These are phyloP conservation scores for Talaromyces rugulosus DNA, from an alignment of 2,329 filamentous ascomycete species.

Conservation along the genomic window DNA sequence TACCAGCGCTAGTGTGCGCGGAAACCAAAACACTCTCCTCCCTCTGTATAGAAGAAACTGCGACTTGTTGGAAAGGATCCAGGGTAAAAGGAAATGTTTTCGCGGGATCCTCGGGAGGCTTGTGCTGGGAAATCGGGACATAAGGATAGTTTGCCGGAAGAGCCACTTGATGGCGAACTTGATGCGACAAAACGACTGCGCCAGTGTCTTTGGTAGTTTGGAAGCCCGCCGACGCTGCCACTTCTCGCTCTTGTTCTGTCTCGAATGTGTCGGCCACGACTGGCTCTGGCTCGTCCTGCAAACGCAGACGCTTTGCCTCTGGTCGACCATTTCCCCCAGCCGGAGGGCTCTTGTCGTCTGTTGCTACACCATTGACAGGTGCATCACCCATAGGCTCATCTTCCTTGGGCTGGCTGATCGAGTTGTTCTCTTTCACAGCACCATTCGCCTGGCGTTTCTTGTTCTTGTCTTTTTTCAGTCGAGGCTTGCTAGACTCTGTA, in stretches of 20 bases:
- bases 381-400: conserved; percentile 20
- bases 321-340: conserved; percentile 32
- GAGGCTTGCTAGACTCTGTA: conserved; percentile 29
- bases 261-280: conserved; percentile 92
- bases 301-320: conserved; percentile 44
- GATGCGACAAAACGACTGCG: conserved; percentile 78
- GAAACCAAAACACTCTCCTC: conserved; percentile 96
- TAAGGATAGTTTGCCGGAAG: conserved; percentile 93
- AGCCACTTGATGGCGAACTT: conserved; percentile 97
- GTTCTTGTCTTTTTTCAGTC: conserved; percentile 56
- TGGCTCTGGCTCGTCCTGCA: conserved; percentile 64
- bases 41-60: conserved; percentile 89
- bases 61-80: conserved; percentile 94
- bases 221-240: conserved; percentile 71
- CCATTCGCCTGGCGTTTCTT: conserved; percentile 88
- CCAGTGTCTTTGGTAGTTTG: conserved; percentile 60
- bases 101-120: conserved; percentile 80
- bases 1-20: conserved; percentile 94
- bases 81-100: conserved; percentile 83
- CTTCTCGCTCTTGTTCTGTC: conserved; percentile 87
- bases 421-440: conserved; percentile 57
- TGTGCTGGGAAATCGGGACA: conserved; percentile 90
- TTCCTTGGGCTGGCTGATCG: conserved; percentile 27
- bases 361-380: conserved; percentile 12
- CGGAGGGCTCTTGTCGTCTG: conserved; percentile 16